Evolutionary conservation across 2,329 filamentous ascomycete species (phyloP).

Genomic region (Cladosporium colombiae): DNA sequence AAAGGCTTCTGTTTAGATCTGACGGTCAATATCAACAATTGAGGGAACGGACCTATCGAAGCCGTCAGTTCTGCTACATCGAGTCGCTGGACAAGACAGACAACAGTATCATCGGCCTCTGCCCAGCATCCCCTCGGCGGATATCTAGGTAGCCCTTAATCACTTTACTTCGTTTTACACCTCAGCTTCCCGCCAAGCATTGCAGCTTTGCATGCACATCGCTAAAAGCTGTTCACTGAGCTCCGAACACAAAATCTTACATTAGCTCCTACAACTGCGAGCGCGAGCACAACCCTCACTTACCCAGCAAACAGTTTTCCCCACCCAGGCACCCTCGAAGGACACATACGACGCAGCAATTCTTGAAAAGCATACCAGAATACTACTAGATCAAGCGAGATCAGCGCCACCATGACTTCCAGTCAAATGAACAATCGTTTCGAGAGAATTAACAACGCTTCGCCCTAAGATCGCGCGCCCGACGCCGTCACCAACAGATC

Average conservation of each 20-base stretch:
- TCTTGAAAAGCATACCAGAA: background rate
- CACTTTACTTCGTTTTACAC: background rate
- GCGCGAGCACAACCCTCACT: background rate
- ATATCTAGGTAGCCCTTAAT: background rate
- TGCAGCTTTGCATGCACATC: background rate
- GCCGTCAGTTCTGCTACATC: background rate
- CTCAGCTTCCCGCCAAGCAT: background rate
- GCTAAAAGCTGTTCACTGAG: background rate
- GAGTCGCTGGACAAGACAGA: background rate
- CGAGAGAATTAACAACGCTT: background rate
- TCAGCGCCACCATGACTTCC: background rate
- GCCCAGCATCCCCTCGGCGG: background rate
- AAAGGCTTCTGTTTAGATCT: background rate
- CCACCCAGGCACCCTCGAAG: background rate
- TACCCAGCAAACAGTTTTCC: background rate
- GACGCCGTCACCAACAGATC: background rate
- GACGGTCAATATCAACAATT: background rate
- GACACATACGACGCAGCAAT: background rate
- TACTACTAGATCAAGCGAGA: background rate
- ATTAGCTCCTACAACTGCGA: background rate
- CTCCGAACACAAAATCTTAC: background rate
- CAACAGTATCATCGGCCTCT: background rate
- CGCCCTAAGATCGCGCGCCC: background rate
- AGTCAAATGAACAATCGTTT: background rate
- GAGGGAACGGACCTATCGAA: background rate